Evolutionary conservation across 306 rosid genomes (phyloP).

Genomic region (Vachellia collinsii): DNA sequence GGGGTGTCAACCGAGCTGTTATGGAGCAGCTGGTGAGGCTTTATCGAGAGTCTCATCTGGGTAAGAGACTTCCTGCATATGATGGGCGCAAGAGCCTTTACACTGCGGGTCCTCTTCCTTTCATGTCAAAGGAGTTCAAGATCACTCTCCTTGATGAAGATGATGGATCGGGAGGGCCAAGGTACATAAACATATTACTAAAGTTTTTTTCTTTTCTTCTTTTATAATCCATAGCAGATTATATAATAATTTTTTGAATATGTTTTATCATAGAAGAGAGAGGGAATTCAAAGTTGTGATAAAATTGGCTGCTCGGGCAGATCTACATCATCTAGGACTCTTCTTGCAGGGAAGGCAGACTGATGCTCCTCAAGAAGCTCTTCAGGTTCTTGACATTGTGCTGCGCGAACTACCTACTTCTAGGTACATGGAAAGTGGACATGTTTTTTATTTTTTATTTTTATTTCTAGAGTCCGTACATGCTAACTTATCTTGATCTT

Average conservation of each 20-base stretch:
- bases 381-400: conserved; percentile 83
- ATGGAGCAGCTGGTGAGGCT: conserved; percentile 59
- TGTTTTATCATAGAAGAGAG: conserved; percentile 48
- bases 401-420: conserved; percentile 89
- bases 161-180: conserved; percentile 64
- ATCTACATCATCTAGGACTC: conserved; percentile 74
- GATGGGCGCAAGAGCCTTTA: conserved; percentile 82
- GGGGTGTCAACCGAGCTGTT: conserved; percentile 74
- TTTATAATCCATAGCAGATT: background rate
- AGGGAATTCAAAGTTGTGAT: conserved; percentile 64
- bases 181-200: conserved; percentile 29
- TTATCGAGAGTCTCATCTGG: conserved; percentile 63
- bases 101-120: conserved; percentile 78
- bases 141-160: conserved; percentile 68
- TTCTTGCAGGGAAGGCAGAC: conserved; percentile 71
- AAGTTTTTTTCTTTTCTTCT: background rate
- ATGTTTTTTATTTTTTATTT: background rate
- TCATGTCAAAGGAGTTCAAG: conserved; percentile 55
- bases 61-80: conserved; percentile 70
- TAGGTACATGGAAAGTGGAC: conserved; percentile 49
- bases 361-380: conserved; percentile 85
- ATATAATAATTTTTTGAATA: conserved; percentile 1
- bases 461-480: background rate
- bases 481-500: background rate
- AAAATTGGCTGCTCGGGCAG: conserved; percentile 69